phyloP scores from a whole-genome alignment of 345 rosid species.

The Streptanthus diversifolius region DNA sequence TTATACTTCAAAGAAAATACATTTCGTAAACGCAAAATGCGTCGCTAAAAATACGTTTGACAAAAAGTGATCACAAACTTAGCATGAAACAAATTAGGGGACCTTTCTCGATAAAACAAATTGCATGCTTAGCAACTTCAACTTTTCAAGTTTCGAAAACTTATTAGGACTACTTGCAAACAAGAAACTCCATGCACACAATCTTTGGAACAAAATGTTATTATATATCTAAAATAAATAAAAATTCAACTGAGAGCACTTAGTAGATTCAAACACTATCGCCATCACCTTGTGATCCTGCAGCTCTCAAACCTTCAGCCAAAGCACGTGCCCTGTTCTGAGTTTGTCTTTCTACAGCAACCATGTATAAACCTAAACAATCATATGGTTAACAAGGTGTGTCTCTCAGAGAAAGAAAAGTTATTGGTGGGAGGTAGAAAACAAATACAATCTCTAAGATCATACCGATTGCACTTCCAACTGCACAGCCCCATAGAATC shows the following conservation, averaged over 20 bases:
- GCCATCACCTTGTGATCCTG: constrained; percentile 45
- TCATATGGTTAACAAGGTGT: background rate
- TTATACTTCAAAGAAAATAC: background rate
- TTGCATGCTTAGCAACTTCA: constrained; percentile 29
- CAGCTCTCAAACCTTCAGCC: constrained; percentile 56
- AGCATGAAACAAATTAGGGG: constrained; percentile 13
- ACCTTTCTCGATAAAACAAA: constrained; percentile 8
- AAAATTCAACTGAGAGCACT: constrained; percentile 4
- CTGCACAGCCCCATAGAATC: constrained; percentile 67
- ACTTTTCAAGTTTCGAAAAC: no score
- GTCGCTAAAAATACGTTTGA: constrained; percentile 16
- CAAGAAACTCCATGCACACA: constrained; percentile 24
- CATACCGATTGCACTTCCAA: constrained; percentile 63
- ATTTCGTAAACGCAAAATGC: constrained; percentile 18
- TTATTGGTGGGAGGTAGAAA: background rate
- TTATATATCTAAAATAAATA: background rate
- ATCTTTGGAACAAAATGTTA: background rate
- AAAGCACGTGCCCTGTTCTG: constrained; percentile 63
- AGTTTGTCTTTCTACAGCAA: constrained; percentile 68
- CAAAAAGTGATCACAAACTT: constrained; percentile 16
- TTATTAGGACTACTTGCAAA: constrained; percentile 15
- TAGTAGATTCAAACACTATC: constrained; percentile 38
- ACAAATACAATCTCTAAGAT: background rate
- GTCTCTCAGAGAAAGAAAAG: background rate
- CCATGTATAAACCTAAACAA: constrained; percentile 70